Evolutionary conservation across 1,139 yeast genomes (phyloP).

Genomic region (Suhomyces kunorum): DNA sequence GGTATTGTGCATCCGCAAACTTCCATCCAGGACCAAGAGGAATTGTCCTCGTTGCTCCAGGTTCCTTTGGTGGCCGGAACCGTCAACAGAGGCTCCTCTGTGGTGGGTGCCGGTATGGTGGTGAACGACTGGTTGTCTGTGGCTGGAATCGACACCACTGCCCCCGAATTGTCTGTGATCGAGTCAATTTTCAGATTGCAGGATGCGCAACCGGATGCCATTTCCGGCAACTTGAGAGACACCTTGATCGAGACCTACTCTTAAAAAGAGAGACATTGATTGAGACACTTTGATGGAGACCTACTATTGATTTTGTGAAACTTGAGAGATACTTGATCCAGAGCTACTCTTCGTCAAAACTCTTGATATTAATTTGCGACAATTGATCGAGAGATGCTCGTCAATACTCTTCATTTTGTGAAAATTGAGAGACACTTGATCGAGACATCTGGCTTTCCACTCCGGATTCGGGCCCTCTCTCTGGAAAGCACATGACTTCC

Average conservation of each 20-base stretch:
- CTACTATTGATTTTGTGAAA: too few species aligned
- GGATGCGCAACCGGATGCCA: slow-evolving; percentile 85
- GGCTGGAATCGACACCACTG: slow-evolving; percentile 95
- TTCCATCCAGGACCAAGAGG: slow-evolving; percentile 96
- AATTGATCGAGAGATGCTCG: too few species aligned
- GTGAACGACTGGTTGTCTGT: slow-evolving; percentile 99
- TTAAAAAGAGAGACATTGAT: too few species aligned
- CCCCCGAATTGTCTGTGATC: slow-evolving; percentile 95
- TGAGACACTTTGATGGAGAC: too few species aligned
- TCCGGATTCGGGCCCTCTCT: too few species aligned
- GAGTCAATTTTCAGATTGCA: slow-evolving; percentile 94
- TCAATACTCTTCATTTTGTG: too few species aligned
- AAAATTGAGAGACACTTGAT: too few species aligned
- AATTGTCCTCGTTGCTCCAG: slow-evolving; percentile 89
- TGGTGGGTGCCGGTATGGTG: slow-evolving; percentile 98
- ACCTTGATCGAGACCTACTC: slow-evolving; percentile 86
- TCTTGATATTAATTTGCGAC: too few species aligned
- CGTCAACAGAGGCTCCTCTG: slow-evolving; percentile 95
- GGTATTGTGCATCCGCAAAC: slow-evolving; percentile 98
- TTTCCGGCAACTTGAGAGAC: slow-evolving; percentile 82
- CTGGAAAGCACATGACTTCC: background rate
- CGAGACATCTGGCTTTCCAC: too few species aligned
- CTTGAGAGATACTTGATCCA: too few species aligned
- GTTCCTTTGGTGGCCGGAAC: slow-evolving; percentile 99
- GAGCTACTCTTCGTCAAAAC: too few species aligned